Base-by-base conservation (phyloP, 2,329 filamentous ascomycete genomes). In the Cordyceps farinosa region DNA sequence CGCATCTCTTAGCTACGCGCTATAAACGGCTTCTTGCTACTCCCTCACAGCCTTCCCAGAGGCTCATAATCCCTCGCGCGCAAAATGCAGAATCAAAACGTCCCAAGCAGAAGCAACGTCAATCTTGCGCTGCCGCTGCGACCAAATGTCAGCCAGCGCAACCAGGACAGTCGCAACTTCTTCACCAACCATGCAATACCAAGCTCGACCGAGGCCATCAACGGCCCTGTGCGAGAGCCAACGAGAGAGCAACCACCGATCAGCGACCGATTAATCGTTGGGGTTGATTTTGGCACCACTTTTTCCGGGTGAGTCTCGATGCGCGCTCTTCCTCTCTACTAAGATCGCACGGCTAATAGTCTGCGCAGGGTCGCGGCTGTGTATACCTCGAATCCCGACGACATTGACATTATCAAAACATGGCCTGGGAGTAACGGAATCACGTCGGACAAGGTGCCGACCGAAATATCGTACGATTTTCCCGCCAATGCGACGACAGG, bases 371-470 rank as follows among this genome's bases (percentile, higher is more conserved):
- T 91, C 64, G 89, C 89, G 7, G 87, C 87, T 36, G 87, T 90
- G 4, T 91, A 91, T 69, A 90, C 87, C 15, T 88, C 86, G 4
- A 90, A 87, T 1, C 90, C 90, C 13, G 90, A 93, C 73, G 90
- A 92, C 73, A 81, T 93, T 64, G 89, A 92, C 72, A 91, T 92
- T 70, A 92, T 93, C 78, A 92, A 92, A 78, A 89, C 85, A 15
- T 94, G 90, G 90, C 90, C 90, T 0, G 90, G 90, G 32, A 89
- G 89, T 34, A 92, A 93, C 71, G 90, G 90, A 69, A 91, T 93
- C 76, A 92, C 90, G n/a, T 92, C 89, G 42, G 90, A 94, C 79
- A 94, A 94, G 79, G 90, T 93, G 2, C 90, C 90, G 1, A 92
- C 90, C 15, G 90, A 93, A 74, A 88, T 93, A 61, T 88, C 89